Base-by-base conservation (phyloP, 164 flowering plant species). In the Vitis riparia region DNA sequence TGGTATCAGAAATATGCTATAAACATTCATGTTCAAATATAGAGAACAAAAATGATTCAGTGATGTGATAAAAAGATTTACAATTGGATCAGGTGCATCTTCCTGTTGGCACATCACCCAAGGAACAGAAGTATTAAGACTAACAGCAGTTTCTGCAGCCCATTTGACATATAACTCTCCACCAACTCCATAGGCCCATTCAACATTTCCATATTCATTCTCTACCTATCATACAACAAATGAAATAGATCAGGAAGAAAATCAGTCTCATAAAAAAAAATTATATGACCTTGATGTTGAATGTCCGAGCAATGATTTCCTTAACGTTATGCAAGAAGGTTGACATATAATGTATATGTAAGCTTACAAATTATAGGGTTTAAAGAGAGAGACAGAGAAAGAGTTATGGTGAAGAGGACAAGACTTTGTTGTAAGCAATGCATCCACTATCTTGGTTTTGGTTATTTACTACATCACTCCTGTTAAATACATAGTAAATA, bases 61-160 rank as follows among this genome's bases (percentile, higher is more conserved):
- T 65, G 56, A 61, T 19, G 14, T 27, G 64, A 58, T 6, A 37
- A 48, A 17, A 59, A 63, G 9, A 67, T 86, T 74, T 72, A 88
- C 92, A 67, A 86, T 66, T 49, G 88, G 87, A 78, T 87, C 88
- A 44, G 90, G 92, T n/a, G 89, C 92, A 82, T 88, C 90, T 13
- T 58, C 59, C 68, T 88, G 92, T 17, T 11, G 32, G 70, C 92
- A 88, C 92, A 88, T 88, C 71, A 88, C 89, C 92, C 90, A 88
- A 47, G 92, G 92, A 61, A 88, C 90, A 19, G 77, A 9, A n/a
- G 86, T 85, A 53, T 85, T 77, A 32, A 88, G 82, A 66, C 52
- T 52, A 30, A 81, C 63, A 60, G 90, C 92, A 65, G 85, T 84
- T 75, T 77, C 79, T 55, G 90, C 92, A 67, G 92, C 92, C 90